Evolutionary conservation across 805 yeast genomes (phyloP).

Genomic region (Yarrowia yakushimensis): DNA sequence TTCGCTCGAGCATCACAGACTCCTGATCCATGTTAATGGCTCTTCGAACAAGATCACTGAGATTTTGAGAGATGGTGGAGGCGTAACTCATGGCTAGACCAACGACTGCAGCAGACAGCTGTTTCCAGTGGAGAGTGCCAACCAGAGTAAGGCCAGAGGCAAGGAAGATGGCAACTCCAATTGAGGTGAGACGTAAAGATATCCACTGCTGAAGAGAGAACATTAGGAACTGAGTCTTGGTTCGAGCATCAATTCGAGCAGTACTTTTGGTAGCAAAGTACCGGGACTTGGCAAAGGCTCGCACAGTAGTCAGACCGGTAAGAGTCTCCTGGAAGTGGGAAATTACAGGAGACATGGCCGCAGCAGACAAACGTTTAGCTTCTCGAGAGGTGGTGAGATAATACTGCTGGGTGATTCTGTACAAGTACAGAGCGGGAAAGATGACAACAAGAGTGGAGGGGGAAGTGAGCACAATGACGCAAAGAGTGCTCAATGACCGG

Average conservation of each 20-base stretch:
- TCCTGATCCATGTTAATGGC: constrained; percentile 36
- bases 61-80: constrained; percentile 50
- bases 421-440: constrained; percentile 62
- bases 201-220: constrained; percentile 88
- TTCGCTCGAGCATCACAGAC: constrained; percentile 64
- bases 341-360: constrained; percentile 71
- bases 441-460: constrained; percentile 78
- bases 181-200: constrained; percentile 45
- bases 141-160: constrained; percentile 28
- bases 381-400: constrained; percentile 73
- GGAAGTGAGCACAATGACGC: constrained; percentile 71
- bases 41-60: constrained; percentile 38
- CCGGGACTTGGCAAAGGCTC: constrained; percentile 66
- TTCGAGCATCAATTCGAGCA: constrained; percentile 58
- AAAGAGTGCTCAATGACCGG: constrained; percentile 51
- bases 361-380: constrained; percentile 66
- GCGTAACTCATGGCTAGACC: constrained; percentile 63
- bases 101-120: constrained; percentile 43
- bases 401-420: constrained; percentile 65
- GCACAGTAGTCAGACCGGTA: constrained; percentile 70
- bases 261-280: constrained; percentile 55
- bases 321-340: constrained; percentile 81
- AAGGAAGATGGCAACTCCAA: constrained; percentile 26
- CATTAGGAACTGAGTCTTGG: constrained; percentile 79
- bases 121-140: constrained; percentile 17